Conservation (phyloP, 2,329 filamentous ascomycete genomes). For the Magnaporthiopsis poae region DNA sequence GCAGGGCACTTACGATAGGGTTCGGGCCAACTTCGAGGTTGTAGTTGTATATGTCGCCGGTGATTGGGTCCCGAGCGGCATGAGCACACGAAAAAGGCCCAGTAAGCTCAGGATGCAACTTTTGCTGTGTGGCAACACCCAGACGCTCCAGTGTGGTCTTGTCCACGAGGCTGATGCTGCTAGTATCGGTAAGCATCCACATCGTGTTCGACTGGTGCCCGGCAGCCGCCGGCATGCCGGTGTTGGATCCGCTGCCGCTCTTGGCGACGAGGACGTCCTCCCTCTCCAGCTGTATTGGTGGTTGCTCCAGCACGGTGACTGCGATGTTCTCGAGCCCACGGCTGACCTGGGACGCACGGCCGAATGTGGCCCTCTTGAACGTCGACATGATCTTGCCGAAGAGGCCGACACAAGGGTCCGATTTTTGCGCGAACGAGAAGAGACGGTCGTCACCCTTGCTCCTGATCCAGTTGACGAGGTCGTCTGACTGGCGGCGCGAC, state of each 20-base stretch:
- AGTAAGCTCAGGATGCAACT: constrained; percentile 57
- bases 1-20: constrained; percentile 24
- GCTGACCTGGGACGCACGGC: background rate
- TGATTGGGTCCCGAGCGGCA: constrained; percentile 58
- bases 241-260: background rate
- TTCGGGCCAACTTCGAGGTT: constrained; percentile 56
- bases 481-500: constrained; percentile 59
- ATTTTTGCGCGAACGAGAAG: constrained; percentile 59
- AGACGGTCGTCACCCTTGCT: constrained; percentile 45
- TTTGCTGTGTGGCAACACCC: constrained; percentile 47
- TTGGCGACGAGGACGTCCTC: background rate
- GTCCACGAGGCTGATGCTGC: constrained; percentile 51
- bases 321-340: background rate
- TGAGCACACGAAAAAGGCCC: constrained; percentile 63
- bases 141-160: constrained; percentile 64
- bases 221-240: constrained; percentile 8
- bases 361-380: constrained; percentile 28
- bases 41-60: constrained; percentile 71
- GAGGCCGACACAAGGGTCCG: constrained; percentile 63
- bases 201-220: constrained; percentile 34
- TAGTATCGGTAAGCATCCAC: constrained; percentile 48
- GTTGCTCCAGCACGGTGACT: background rate
- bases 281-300: background rate
- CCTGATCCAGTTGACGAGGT: constrained; percentile 50
- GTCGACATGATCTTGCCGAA: constrained; percentile 62